These are phyloP conservation scores for Solanum corneliomulleri DNA, from an alignment of 257 asterid species.

Conservation along the genomic window DNA sequence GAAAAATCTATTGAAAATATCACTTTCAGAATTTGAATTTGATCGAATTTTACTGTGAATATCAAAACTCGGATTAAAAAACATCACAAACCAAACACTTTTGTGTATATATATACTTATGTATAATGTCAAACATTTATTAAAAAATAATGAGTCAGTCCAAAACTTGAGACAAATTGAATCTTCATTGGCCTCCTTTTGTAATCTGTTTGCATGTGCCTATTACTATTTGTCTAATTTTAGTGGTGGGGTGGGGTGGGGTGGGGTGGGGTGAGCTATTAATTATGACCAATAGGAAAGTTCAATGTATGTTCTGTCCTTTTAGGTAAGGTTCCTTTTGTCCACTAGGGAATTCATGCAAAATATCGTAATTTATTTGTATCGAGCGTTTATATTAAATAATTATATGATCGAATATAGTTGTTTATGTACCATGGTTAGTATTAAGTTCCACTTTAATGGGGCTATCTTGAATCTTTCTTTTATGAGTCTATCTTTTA, in stretches of 20 bases:
- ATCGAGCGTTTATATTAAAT: not conserved
- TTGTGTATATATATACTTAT: not conserved
- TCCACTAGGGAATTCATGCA: not conserved
- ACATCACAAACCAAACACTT: not conserved
- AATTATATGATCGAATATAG: no score
- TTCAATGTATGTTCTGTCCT: not conserved
- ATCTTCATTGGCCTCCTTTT: not conserved
- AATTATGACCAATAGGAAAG: not conserved
- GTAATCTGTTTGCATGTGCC: not conserved
- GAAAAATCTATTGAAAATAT: accelerated
- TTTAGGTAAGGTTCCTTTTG: not conserved
- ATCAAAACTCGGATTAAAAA: no score
- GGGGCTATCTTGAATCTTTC: no score
- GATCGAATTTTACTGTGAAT: no score
- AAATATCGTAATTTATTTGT: not conserved
- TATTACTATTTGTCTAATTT: not conserved
- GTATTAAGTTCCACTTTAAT: not conserved
- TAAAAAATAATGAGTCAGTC: not conserved
- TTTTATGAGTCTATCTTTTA: not conserved
- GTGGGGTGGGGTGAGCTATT: not conserved
- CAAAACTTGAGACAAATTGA: not conserved
- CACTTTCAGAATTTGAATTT: accelerated
- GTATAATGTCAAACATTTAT: not conserved
- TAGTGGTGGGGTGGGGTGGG: not conserved
- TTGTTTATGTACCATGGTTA: not conserved